Base-by-base conservation (phyloP, 2,329 filamentous ascomycete genomes). In the Didymella glomerata region DNA sequence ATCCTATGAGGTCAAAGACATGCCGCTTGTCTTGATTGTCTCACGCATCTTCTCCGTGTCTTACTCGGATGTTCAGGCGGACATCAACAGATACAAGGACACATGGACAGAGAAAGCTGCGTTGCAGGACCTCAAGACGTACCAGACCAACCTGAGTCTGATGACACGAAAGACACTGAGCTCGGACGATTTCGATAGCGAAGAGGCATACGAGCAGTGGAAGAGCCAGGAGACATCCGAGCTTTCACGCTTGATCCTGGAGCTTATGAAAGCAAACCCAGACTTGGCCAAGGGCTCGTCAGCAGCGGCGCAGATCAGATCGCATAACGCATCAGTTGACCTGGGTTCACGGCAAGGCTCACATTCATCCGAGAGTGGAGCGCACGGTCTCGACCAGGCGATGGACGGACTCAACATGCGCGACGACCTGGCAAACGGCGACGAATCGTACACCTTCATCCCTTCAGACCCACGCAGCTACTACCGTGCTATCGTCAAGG, bases 1-100 rank as follows among this genome's bases (percentile, higher is more conserved):
- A 57, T 95, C 88, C 72, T 92, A 97, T 77, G 92, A 97, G 77
- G 90, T 98, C 73, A 97, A 95, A 78, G 95, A 99, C 74, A 99
- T 99, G 95, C 89, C 89, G 36, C 85, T 97, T 79, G 95, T 97
- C 27, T 90, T 95, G 75, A 86, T 90, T 34, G 93, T 99, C 25
- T 91, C 90, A 49, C 89, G 85, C 68, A 91, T 97, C 63, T 99
- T 98, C 78, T 90, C 90, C 44, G 84, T 94, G 59, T 88, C 88
- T 42, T 87, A 90, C 65, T 87, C 88, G 1, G 88, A 95, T 66
- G 89, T 93, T 6, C 95, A 99, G 79, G 85, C 86, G 42, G 93
- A 97, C 70, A 91, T 99, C 72, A 90, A 96, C 76, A 85, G 88
- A 48, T 87, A 96, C 77, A 90, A 90, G 66, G 83, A 87, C 5